These are phyloP conservation scores for Tricholoma hemisulphureum DNA, from an alignment of 768 basidiomycete species.

Conservation along the genomic window DNA sequence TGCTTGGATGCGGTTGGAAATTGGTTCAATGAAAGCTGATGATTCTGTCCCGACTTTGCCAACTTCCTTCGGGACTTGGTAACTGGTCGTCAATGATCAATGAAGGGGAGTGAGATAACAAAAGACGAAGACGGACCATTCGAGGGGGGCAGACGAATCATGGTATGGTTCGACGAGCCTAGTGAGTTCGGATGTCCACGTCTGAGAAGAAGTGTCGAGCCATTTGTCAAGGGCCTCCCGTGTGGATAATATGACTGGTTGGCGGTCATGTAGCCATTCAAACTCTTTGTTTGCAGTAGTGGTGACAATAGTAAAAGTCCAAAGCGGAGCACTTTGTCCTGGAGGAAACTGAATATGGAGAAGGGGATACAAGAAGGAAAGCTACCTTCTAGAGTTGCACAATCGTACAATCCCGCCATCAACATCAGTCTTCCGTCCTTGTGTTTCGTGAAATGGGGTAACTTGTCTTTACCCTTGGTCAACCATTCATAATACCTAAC, in stretches of 20 bases:
- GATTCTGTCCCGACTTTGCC: constrained; percentile 89
- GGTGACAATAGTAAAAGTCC: constrained; percentile 90
- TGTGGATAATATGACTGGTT: constrained; percentile 75
- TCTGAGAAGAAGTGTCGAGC: constrained; percentile 73
- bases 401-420: constrained; percentile 87
- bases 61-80: constrained; percentile 85
- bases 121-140: constrained; percentile 51
- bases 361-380: background rate
- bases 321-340: constrained; percentile 59
- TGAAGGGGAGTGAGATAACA: constrained; percentile 2
- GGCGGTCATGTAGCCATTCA: constrained; percentile 88
- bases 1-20: constrained; percentile 72
- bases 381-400: constrained; percentile 60
- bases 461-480: constrained; percentile 72
- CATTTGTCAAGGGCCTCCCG: constrained; percentile 62
- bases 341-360: background rate
- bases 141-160: constrained; percentile 48
- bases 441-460: constrained; percentile 80
- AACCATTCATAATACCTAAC: constrained; percentile 93
- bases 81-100: constrained; percentile 44
- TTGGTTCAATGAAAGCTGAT: constrained; percentile 75
- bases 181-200: constrained; percentile 62
- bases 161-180: constrained; percentile 62
- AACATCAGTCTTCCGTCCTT: constrained; percentile 68
- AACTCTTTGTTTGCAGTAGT: constrained; percentile 69